Percentiles rank a stretch among this genome's conserved stretches.
phyloP scores from a whole-genome alignment of 371 early-diverging fungal genomes.

The Vairimorpha necatrix region DNA sequence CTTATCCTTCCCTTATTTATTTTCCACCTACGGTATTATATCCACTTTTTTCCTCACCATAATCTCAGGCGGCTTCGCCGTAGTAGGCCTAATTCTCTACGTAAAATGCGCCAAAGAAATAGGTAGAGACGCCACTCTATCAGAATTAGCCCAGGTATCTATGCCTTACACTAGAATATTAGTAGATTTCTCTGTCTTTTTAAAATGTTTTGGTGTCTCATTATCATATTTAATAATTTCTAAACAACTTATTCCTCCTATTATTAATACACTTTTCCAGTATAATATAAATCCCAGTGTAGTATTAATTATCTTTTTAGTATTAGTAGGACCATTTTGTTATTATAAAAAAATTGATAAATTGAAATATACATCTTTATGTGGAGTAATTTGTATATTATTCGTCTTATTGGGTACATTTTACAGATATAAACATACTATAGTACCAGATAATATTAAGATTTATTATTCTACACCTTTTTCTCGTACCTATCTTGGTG shows the following conservation, averaged over 20 bases:
- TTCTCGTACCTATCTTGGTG: constrained; percentile 70
- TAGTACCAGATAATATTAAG: constrained; percentile 65
- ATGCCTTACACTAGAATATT: constrained; percentile 79
- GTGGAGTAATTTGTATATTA: constrained; percentile 78
- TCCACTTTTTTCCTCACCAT: constrained; percentile 43
- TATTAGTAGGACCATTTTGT: constrained; percentile 54
- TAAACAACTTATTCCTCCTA: constrained; percentile 76
- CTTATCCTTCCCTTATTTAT: constrained; percentile 60
- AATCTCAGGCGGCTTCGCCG: constrained; percentile 44
- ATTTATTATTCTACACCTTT: constrained; percentile 57
- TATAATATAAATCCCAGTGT: constrained; percentile 19
- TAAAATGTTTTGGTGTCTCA: constrained; percentile 98
- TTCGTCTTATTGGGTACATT: constrained; percentile 81
- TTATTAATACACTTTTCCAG: constrained; percentile 33
- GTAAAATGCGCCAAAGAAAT: constrained; percentile 45
- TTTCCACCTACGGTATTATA: constrained; percentile 58
- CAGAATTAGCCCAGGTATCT: constrained; percentile 74
- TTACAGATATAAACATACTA: constrained; percentile 68
- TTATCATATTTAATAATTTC: constrained; percentile 92
- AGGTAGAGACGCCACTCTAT: constrained; percentile 51
- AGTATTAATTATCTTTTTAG: constrained; percentile 42
- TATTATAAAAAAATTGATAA: constrained; percentile 75
- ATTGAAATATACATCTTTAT: constrained; percentile 80
- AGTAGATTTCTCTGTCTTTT: constrained; percentile 88
- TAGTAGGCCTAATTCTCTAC: constrained; percentile 55